phyloP scores from a whole-genome alignment of 495 filamentous ascomycete species.

The Tricharina praecox region DNA sequence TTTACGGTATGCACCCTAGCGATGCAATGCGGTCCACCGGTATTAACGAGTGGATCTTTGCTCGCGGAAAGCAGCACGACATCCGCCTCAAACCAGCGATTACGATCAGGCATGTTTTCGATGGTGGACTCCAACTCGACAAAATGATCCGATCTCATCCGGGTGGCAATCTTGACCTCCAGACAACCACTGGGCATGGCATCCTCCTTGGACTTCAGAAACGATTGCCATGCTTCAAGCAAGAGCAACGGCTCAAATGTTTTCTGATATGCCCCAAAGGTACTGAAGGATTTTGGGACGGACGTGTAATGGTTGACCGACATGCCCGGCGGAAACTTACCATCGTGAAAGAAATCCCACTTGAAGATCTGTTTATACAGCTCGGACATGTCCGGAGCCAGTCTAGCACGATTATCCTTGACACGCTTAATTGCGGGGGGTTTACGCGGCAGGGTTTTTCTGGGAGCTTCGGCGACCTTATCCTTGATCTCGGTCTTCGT shows the following conservation, averaged over 20 bases:
- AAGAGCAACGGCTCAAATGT: conserved; percentile 83
- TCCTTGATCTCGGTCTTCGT: conserved; percentile 16
- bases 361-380: conserved; percentile 72
- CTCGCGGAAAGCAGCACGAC: conserved; percentile 68
- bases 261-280: conserved; percentile 61
- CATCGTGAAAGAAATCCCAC: conserved; percentile 84
- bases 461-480: not conserved
- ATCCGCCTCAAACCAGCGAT: conserved; percentile 55
- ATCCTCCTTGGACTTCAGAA: conserved; percentile 79
- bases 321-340: conserved; percentile 60
- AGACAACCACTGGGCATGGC: conserved; percentile 49
- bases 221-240: conserved; percentile 89
- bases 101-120: conserved; percentile 44
- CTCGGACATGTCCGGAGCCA: conserved; percentile 72
- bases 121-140: conserved; percentile 77
- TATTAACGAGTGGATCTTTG: conserved; percentile 41
- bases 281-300: conserved; percentile 59
- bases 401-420: conserved; percentile 82
- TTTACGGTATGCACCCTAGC: conserved; percentile 65
- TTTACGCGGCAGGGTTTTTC: conserved; percentile 29
- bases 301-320: conserved; percentile 50
- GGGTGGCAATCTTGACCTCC: conserved; percentile 67
- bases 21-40: conserved; percentile 57
- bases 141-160: conserved; percentile 79
- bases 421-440: conserved; percentile 32